Base-by-base conservation (phyloP, 257 asterid species). In the Salvia splendens region DNA sequence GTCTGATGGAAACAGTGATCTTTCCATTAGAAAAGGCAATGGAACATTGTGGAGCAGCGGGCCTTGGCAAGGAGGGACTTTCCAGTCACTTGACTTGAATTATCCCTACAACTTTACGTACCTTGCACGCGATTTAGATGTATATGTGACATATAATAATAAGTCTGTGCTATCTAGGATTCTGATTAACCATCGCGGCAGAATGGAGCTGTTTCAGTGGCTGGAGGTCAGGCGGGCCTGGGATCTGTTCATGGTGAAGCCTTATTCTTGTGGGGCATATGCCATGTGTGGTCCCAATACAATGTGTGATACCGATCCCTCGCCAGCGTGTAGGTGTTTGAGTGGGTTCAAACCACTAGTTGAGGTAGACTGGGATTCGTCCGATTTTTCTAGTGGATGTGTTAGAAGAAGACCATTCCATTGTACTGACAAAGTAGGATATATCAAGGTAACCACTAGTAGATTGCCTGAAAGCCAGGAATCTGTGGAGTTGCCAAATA, bases 41-140 rank as follows among this genome's bases (percentile, higher is more conserved):
- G 4, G 40, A 20, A 61, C 6, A 36, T 7, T 48, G 14, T 81
- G 81, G 81, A 73, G 81, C 11, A 67, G 78, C 11, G 92, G 93
- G 5, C 60, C 79, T 33, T 83, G 75, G 82, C 40, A 12, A 65
- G 53, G 12, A 24, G 67, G 71, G 56, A 53, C 32, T 56, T 68
- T 72, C 28, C 7, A 24, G 33, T 67, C 60, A 3, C 33, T 61
- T 4, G 28, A 24, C 10, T 52, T 48, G 8, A 48, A 4, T 2
- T 3, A 20, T 24, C 35, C 30, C 8, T 36, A 41, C 69, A 68
- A 61, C 62, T 65, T 76, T 30, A 69, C 70, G 5, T 73, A 58
- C 8, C 8, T 42, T 38, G 12, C 68, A 24, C n/a, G 14, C 5
- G 61, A 59, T 9, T 61, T 61, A 12, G 7, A 38, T 41, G 8